Conservation (phyloP, 352 stramenopile species). For the Globisporangium acanthophoron region DNA sequence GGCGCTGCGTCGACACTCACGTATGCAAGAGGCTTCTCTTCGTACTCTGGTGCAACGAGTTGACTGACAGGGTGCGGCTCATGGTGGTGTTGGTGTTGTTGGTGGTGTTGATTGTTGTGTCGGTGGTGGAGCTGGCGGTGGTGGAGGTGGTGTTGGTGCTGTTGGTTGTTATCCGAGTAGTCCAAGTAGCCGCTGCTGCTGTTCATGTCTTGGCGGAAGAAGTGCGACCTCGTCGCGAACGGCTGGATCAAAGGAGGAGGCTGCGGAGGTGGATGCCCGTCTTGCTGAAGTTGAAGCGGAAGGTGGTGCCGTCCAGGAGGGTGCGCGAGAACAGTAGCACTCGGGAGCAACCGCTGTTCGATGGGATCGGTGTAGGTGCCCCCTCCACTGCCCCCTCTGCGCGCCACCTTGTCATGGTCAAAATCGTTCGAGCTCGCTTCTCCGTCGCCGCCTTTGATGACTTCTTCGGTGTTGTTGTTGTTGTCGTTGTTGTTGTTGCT, state of each 20-base stretch:
- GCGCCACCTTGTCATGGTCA: background rate
- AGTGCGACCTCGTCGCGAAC: background rate
- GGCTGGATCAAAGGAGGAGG: background rate
- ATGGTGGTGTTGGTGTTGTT: slow-evolving; percentile 13
- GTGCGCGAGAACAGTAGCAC: background rate
- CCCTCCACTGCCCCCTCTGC: background rate
- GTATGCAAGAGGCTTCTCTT: background rate
- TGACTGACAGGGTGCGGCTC: background rate
- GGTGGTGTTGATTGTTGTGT: background rate
- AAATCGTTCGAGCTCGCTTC: background rate
- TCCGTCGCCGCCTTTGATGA: background rate
- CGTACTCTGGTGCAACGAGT: background rate
- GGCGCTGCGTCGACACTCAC: background rate
- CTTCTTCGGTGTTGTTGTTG: background rate
- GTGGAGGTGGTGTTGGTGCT: background rate
- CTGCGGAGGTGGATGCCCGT: background rate
- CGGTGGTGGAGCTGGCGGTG: background rate
- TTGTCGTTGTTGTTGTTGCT: slow-evolving; percentile 1
- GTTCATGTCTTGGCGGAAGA: slow-evolving; percentile 1
- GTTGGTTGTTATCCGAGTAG: background rate
- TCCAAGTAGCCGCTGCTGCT: background rate
- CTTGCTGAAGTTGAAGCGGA: background rate
- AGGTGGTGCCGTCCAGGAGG: background rate
- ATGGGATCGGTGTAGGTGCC: background rate
- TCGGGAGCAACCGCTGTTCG: background rate